Conservation (phyloP, 139 green algal genomes). For the Nannochloris sp. region DNA sequence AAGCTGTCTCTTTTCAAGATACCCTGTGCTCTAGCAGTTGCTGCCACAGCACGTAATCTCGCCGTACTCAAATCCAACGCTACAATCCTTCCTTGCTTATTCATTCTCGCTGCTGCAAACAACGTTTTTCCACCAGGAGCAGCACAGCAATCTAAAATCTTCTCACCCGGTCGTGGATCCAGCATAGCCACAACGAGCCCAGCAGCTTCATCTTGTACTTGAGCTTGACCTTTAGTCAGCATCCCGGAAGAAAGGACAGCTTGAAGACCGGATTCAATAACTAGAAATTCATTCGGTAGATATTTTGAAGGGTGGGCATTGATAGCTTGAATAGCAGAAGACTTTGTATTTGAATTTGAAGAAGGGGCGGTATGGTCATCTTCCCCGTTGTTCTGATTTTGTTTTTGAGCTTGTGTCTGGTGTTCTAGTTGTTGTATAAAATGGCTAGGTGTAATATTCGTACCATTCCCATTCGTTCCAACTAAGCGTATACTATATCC, state of each 20-base stretch:
- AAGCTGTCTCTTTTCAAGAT: no score
- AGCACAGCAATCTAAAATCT: constrained; percentile 78
- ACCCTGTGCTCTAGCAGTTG: constrained; percentile 17
- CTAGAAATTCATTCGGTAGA: constrained; percentile 65
- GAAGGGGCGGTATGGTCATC: no score
- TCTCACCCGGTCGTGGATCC: constrained; percentile 66
- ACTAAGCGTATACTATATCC: neutral
- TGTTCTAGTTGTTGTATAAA: neutral
- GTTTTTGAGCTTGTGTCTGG: no score
- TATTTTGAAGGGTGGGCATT: constrained; percentile 18
- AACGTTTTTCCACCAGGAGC: constrained; percentile 84
- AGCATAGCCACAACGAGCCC: constrained; percentile 75
- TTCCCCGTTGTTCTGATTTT: no score
- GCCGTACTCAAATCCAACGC: constrained; percentile 39
- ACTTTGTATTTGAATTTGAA: no score
- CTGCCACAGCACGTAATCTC: constrained; percentile 27
- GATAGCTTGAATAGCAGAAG: no score
- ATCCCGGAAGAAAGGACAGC: constrained; percentile 36
- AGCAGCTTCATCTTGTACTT: constrained; percentile 77
- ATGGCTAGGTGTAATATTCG: no score
- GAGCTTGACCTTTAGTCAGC: constrained; percentile 18
- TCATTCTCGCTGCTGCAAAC: constrained; percentile 66
- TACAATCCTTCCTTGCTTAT: constrained; percentile 37
- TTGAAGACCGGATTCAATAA: constrained; percentile 53
- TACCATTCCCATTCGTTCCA: no score